phyloP scores from a whole-genome alignment of 495 filamentous ascomycete species.

The Articulospora tetracladia region DNA sequence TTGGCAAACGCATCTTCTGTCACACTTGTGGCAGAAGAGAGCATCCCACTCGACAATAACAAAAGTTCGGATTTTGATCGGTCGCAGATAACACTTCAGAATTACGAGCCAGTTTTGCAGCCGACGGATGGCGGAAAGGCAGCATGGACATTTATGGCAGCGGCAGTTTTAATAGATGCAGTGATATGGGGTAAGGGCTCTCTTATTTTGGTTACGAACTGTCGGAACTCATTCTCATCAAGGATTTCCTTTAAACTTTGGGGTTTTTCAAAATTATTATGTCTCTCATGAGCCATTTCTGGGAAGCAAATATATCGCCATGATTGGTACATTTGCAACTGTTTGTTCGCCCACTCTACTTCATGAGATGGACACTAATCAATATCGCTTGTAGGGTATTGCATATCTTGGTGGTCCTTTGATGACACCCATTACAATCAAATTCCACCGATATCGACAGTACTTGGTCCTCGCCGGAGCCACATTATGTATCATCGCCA shows the following conservation, averaged over 20 bases:
- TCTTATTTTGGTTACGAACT: constrained; percentile 36
- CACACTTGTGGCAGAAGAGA: neutral
- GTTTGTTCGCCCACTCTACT: constrained; percentile 16
- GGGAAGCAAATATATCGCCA: constrained; percentile 34
- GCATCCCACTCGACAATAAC: neutral
- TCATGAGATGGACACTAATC: neutral
- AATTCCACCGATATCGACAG: constrained; percentile 1
- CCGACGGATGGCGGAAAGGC: constrained; percentile 50
- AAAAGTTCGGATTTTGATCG: neutral
- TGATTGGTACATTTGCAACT: constrained; percentile 37
- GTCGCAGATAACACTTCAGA: neutral
- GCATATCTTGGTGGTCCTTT: constrained; percentile 11
- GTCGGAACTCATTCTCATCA: neutral
- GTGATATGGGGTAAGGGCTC: constrained; percentile 56
- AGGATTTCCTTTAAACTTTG: constrained; percentile 36
- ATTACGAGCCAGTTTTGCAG: neutral
- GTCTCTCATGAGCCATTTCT: constrained; percentile 32
- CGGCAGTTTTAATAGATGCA: constrained; percentile 56
- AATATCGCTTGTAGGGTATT: neutral
- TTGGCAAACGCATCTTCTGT: neutral
- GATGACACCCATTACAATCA: constrained; percentile 27
- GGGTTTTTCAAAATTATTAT: constrained; percentile 43
- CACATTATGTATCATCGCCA: constrained; percentile 20
- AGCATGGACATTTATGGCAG: constrained; percentile 62
- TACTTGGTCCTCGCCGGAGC: constrained; percentile 1